A percentile compares a stretch with the other conserved stretches of the same genome.
phyloP scores from a whole-genome alignment of 495 filamentous ascomycete species.

The Hyaloscypha finlandica region DNA sequence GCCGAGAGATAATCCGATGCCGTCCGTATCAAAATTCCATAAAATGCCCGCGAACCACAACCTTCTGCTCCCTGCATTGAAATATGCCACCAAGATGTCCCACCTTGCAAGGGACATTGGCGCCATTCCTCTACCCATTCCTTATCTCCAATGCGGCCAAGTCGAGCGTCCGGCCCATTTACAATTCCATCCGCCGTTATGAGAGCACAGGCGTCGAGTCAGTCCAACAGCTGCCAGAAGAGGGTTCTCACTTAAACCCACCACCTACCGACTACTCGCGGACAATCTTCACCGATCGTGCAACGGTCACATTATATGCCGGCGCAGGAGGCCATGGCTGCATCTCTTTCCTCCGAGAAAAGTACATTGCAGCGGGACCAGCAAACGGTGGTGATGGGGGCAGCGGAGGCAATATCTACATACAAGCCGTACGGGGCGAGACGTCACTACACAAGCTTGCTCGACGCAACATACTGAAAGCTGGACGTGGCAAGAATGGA shows the following conservation, averaged over 20 bases:
- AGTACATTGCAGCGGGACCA: conserved; percentile 83
- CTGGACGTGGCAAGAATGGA: conserved; percentile 79
- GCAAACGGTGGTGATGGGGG: conserved; percentile 97
- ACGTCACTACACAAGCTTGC: conserved; percentile 92
- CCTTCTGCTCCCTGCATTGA: background rate
- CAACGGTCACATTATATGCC: conserved; percentile 70
- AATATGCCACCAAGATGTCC: conserved; percentile 50
- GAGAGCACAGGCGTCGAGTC: conserved; percentile 21
- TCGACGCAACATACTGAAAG: conserved; percentile 72
- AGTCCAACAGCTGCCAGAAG: conserved; percentile 16
- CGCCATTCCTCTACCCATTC: conserved; percentile 69
- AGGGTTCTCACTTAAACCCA: conserved; percentile 69
- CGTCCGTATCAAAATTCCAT: conserved; percentile 11
- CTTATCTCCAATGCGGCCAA: conserved; percentile 43
- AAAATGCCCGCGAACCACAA: background rate
- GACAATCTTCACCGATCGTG: conserved; percentile 84
- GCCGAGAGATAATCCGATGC: conserved; percentile 8
- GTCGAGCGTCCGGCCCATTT: conserved; percentile 31
- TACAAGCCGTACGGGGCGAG: conserved; percentile 88
- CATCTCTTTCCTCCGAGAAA: conserved; percentile 89
- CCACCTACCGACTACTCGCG: conserved; percentile 77
- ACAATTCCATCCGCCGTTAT: conserved; percentile 30
- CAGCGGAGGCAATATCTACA: conserved; percentile 87
- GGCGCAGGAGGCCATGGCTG: conserved; percentile 88
- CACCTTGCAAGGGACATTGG: conserved; percentile 46